phyloP scores from a whole-genome alignment of 2,329 filamentous ascomycete species.

The Didymella pomorum region DNA sequence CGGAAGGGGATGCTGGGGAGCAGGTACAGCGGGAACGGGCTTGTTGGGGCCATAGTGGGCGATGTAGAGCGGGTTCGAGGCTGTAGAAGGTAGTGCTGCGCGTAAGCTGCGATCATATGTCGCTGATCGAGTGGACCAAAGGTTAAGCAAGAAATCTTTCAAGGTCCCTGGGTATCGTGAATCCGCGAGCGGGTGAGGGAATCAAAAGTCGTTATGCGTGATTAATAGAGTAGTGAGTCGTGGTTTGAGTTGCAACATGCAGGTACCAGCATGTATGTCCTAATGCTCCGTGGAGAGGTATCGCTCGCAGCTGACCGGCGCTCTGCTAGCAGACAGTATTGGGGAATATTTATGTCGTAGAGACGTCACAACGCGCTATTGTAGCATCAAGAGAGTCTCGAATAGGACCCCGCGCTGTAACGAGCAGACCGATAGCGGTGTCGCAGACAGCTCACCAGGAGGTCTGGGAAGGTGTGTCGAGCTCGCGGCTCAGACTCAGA shows the following conservation, averaged over 20 bases:
- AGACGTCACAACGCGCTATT: slow-evolving; percentile 13
- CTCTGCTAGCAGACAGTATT: background rate
- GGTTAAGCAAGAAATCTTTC: background rate
- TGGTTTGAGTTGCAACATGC: slow-evolving; percentile 1
- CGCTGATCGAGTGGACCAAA: background rate
- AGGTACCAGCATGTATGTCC: background rate
- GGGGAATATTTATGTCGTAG: background rate
- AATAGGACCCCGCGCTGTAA: slow-evolving; percentile 8
- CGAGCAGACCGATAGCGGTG: background rate
- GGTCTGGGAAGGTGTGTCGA: background rate
- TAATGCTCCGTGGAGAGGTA: slow-evolving; percentile 3
- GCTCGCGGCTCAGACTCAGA: slow-evolving; percentile 8
- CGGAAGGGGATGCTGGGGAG: slow-evolving; percentile 48
- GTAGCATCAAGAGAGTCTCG: slow-evolving; percentile 3
- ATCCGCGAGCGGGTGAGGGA: background rate
- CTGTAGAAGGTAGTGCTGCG: background rate
- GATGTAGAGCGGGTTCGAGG: background rate
- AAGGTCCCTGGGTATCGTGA: slow-evolving; percentile 1
- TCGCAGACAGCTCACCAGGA: slow-evolving; percentile 11
- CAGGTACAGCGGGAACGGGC: slow-evolving; percentile 55
- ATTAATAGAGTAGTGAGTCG: slow-evolving; percentile 11
- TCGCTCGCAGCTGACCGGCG: background rate
- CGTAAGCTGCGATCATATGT: slow-evolving; percentile 4
- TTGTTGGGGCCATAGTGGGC: slow-evolving; percentile 23
- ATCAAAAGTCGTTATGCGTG: slow-evolving; percentile 7